These are phyloP conservation scores for Aphanocladium album DNA, from an alignment of 2,329 filamentous ascomycete genomes.

Conservation along the genomic window DNA sequence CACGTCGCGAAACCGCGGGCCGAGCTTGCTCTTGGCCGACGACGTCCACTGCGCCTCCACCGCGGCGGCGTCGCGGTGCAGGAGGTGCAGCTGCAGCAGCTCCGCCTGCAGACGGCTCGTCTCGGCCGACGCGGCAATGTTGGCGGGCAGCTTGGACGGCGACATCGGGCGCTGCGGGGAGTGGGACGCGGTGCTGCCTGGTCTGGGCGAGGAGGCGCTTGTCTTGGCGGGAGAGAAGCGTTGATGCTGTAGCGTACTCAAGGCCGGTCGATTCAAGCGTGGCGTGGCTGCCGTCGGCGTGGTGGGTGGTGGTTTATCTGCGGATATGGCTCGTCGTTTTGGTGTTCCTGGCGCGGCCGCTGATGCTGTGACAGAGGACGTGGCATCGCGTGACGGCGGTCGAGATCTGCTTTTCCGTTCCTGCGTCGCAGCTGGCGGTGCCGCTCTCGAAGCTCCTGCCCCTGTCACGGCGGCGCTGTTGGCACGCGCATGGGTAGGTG, in stretches of 20 bases:
- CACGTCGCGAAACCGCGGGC: slow-evolving; percentile 38
- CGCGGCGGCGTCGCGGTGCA: slow-evolving; percentile 50
- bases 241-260: slow-evolving; percentile 58
- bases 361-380: slow-evolving; percentile 15
- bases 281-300: slow-evolving; percentile 19
- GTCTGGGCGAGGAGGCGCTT: slow-evolving; percentile 48
- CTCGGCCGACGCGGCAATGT: slow-evolving; percentile 54
- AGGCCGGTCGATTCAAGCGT: slow-evolving; percentile 46
- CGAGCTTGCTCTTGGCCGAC: slow-evolving; percentile 48
- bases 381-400: slow-evolving; percentile 25
- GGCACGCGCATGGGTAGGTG: slow-evolving; percentile 28
- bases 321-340: slow-evolving; percentile 17
- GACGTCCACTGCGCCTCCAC: slow-evolving; percentile 48
- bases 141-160: slow-evolving; percentile 56
- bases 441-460: background rate
- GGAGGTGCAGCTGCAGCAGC: slow-evolving; percentile 59
- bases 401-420: slow-evolving; percentile 23
- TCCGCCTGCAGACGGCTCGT: slow-evolving; percentile 57
- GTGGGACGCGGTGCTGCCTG: slow-evolving; percentile 50
- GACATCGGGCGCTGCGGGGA: slow-evolving; percentile 45
- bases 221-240: slow-evolving; percentile 63
- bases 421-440: slow-evolving; percentile 19
- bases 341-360: slow-evolving; percentile 17
- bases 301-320: slow-evolving; percentile 19
- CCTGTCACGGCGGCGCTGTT: slow-evolving; percentile 24